Evolutionary conservation across 768 basidiomycete species (phyloP).

Genomic region (Leucocoprinus leucothites): DNA sequence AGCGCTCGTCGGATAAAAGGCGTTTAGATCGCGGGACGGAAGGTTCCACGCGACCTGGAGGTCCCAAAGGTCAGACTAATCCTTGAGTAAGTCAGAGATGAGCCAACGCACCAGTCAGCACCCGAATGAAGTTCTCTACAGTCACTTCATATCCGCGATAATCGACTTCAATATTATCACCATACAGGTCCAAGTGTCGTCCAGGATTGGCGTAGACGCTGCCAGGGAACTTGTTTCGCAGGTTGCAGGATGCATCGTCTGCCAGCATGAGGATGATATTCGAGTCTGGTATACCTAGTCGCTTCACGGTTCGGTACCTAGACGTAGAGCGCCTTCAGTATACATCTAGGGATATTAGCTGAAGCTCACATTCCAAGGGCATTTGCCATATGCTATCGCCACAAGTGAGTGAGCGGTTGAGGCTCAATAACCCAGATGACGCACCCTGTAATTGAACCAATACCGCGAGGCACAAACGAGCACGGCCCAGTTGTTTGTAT

Average conservation of each 20-base stretch:
- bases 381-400: conserved; percentile 91
- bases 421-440: conserved; percentile 22
- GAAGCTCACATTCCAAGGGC: conserved; percentile 81
- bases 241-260: conserved; percentile 93
- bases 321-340: neutral
- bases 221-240: conserved; percentile 88
- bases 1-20: conserved; percentile 83
- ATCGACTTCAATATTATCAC: conserved; percentile 96
- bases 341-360: neutral
- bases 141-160: conserved; percentile 98
- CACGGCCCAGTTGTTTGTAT: conserved; percentile 99
- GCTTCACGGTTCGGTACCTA: conserved; percentile 98
- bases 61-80: neutral
- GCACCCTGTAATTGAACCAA: conserved; percentile 98
- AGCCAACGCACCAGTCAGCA: conserved; percentile 74
- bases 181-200: conserved; percentile 84
- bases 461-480: conserved; percentile 91
- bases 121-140: conserved; percentile 91
- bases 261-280: conserved; percentile 99
- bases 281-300: conserved; percentile 96
- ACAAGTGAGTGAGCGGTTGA: conserved; percentile 1
- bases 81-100: neutral
- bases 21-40: conserved; percentile 91
- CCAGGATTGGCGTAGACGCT: conserved; percentile 90
- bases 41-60: conserved; percentile 73